Conservation (phyloP, 768 basidiomycete species). For the Trichaptum fuscoviolaceum region DNA sequence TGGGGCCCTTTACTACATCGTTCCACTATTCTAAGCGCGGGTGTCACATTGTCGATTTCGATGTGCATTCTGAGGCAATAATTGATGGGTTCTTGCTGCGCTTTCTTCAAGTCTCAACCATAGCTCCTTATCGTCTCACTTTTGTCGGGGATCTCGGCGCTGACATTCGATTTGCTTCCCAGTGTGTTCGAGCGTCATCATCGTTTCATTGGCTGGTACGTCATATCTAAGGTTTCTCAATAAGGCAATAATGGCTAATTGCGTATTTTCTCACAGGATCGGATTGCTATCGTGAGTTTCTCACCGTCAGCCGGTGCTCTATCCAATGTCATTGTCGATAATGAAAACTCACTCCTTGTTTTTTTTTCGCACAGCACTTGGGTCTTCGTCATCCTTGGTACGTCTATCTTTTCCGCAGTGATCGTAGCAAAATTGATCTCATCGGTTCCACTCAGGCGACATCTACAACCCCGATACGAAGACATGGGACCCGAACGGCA, state of each 20-base stretch:
- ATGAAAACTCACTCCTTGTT: not conserved
- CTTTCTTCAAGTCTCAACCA: not conserved
- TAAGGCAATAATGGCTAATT: constrained; percentile 2
- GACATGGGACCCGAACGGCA: constrained; percentile 28
- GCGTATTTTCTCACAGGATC: constrained; percentile 18
- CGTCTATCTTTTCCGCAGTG: not conserved
- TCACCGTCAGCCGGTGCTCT: constrained; percentile 6
- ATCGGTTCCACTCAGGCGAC: constrained; percentile 18
- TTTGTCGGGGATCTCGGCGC: not conserved
- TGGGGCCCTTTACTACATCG: not conserved
- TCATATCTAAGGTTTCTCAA: constrained; percentile 14
- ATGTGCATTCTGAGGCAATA: not conserved
- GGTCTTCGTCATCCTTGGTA: constrained; percentile 36
- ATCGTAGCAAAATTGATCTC: constrained; percentile 3
- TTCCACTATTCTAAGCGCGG: no score
- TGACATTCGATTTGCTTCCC: not conserved
- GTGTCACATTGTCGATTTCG: not conserved
- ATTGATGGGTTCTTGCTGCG: not conserved
- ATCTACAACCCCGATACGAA: constrained; percentile 30
- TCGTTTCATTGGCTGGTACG: constrained; percentile 38
- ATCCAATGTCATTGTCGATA: constrained; percentile 12
- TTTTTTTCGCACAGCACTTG: constrained; percentile 22
- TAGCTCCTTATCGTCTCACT: not conserved
- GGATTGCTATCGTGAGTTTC: constrained; percentile 25
- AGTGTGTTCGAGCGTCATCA: constrained; percentile 40